Evolutionary conservation across 2,329 filamentous ascomycete species (phyloP).

Genomic region (Incumbomyces lentus): DNA sequence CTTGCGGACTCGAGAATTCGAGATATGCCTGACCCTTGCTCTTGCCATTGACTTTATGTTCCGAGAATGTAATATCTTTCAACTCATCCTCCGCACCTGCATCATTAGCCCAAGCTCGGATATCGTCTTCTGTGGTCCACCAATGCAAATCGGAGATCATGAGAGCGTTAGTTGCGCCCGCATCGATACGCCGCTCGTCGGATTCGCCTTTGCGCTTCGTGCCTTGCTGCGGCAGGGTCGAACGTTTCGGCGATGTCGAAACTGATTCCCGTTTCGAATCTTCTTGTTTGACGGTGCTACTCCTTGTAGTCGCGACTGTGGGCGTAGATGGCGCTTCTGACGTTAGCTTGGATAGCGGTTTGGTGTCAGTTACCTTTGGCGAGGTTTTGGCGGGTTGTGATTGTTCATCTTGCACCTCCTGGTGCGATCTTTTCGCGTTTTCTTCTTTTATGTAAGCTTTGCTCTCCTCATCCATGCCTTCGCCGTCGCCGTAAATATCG

Average conservation of each 20-base stretch:
- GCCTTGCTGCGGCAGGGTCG: slow-evolving; percentile 35
- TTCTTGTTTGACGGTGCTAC: background rate
- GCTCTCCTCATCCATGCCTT: slow-evolving; percentile 25
- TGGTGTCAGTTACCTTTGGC: slow-evolving; percentile 8
- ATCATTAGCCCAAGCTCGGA: slow-evolving; percentile 73
- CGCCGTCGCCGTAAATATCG: slow-evolving; percentile 56
- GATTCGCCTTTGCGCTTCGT: slow-evolving; percentile 52
- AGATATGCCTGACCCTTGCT: slow-evolving; percentile 88
- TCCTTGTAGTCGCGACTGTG: background rate
- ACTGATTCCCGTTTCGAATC: slow-evolving; percentile 1
- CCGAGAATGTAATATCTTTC: slow-evolving; percentile 89
- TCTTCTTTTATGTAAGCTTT: slow-evolving; percentile 37
- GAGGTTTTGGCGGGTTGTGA: slow-evolving; percentile 13
- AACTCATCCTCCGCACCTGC: slow-evolving; percentile 75
- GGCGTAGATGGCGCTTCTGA: slow-evolving; percentile 15
- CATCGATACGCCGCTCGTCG: slow-evolving; percentile 47
- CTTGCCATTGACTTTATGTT: slow-evolving; percentile 98
- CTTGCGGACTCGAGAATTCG: slow-evolving; percentile 73
- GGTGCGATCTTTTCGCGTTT: slow-evolving; percentile 7
- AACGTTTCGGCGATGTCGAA: background rate
- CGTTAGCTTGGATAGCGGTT: slow-evolving; percentile 16
- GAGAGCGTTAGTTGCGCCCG: slow-evolving; percentile 57
- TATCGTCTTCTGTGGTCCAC: slow-evolving; percentile 95
- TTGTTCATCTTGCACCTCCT: slow-evolving; percentile 9
- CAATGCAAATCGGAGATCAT: slow-evolving; percentile 85